Percentiles rank a stretch among this genome's conserved stretches.
Evolutionary conservation across 1,139 yeast species (phyloP).

Genomic region (Debaryomycetaceae sp.): DNA sequence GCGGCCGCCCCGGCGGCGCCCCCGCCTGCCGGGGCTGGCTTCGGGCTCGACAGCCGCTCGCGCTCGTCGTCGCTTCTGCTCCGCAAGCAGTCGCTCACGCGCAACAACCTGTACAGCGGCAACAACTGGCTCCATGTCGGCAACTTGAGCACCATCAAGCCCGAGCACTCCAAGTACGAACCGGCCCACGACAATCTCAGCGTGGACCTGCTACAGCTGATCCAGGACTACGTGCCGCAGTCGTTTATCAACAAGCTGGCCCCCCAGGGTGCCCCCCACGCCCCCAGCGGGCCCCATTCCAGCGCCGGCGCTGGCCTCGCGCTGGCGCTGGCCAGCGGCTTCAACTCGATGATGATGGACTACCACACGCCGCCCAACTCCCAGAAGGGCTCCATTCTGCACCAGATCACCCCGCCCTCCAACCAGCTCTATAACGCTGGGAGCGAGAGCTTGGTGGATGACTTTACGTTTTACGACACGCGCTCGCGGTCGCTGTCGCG

Average conservation of each 20-base stretch:
- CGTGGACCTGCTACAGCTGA: constrained; percentile 42
- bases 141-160: constrained; percentile 34
- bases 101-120: constrained; percentile 36
- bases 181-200: constrained; percentile 24
- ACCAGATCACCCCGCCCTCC: constrained; percentile 18
- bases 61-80: constrained; percentile 27
- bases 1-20: constrained; percentile 6
- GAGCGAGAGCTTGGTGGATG: constrained; percentile 16
- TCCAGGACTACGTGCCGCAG: constrained; percentile 44
- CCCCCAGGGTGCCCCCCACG: constrained; percentile 9
- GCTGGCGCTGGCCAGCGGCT: constrained; percentile 11
- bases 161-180: constrained; percentile 11
- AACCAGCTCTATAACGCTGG: constrained; percentile 7
- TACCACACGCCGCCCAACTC: constrained; percentile 44
- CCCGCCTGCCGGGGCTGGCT: constrained; percentile 1
- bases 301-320: constrained; percentile 4
- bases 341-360: constrained; percentile 37
- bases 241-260: constrained; percentile 27
- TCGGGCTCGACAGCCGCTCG: constrained; percentile 12
- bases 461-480: constrained; percentile 19
- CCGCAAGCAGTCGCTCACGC: constrained; percentile 43
- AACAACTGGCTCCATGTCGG: constrained; percentile 47
- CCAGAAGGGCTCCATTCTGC: constrained; percentile 29
- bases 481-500: constrained; percentile 25
- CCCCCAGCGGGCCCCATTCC: constrained; percentile 10